Evolutionary conservation across 2,329 filamentous ascomycete species (phyloP).

Genomic region (Aureobasidium namibiae): DNA sequence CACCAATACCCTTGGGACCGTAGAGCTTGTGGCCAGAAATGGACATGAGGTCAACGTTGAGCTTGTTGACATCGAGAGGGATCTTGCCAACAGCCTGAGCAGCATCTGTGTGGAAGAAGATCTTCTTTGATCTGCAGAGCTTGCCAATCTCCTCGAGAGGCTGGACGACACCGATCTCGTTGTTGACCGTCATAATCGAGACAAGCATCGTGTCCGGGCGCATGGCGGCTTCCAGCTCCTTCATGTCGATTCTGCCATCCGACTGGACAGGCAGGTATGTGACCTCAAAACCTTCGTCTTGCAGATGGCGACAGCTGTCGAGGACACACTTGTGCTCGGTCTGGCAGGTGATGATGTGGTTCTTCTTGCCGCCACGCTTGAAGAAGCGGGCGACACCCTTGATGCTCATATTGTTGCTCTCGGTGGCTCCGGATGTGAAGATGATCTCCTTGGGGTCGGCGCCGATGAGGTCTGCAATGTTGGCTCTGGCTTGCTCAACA

Average conservation of each 20-base stretch:
- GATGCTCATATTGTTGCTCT: conserved; percentile 99
- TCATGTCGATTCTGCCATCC: conserved; percentile 78
- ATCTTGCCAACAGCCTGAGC: conserved; percentile 99
- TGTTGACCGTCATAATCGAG: conserved; percentile 98
- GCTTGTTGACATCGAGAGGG: conserved; percentile 88
- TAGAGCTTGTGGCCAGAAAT: conserved; percentile 99
- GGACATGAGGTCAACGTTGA: conserved; percentile 98
- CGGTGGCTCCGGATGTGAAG: conserved; percentile 94
- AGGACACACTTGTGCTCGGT: conserved; percentile 99
- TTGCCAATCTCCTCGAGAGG: conserved; percentile 88
- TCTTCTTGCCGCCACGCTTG: conserved; percentile 88
- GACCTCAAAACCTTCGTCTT: conserved; percentile 92
- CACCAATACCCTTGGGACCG: conserved; percentile 92
- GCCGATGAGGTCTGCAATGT: conserved; percentile 81
- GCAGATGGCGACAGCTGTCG: conserved; percentile 91
- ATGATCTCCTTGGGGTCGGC: conserved; percentile 97
- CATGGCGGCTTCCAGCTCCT: conserved; percentile 79
- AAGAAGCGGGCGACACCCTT: conserved; percentile 97
- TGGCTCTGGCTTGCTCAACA: conserved; percentile 74
- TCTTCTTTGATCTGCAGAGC: conserved; percentile 81
- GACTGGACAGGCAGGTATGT: conserved; percentile 90
- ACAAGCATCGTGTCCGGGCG: conserved; percentile 84
- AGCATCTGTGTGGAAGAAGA: conserved; percentile 96
- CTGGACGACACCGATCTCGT: conserved; percentile 99
- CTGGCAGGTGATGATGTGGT: conserved; percentile 93